These are phyloP conservation scores for Starmerella floris DNA, from an alignment of 805 yeast genomes.

Conservation along the genomic window DNA sequence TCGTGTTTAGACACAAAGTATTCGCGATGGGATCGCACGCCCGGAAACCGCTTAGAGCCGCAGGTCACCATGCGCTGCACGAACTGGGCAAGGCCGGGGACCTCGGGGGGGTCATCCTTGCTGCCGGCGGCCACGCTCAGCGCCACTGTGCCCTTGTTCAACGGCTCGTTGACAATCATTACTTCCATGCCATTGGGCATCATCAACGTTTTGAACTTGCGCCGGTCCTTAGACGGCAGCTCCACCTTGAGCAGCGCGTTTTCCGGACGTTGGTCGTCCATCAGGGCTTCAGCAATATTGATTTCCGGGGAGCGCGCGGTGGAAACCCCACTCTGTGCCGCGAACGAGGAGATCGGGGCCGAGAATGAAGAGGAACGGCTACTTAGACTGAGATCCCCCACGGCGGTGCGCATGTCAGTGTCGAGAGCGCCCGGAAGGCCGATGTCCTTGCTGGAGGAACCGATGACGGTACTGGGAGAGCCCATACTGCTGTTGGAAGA, in stretches of 20 bases:
- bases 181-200: constrained; percentile 4
- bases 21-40: constrained; percentile 1
- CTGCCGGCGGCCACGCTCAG: constrained; percentile 2
- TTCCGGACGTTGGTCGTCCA: no score
- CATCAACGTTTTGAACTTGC: neutral
- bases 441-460: no score
- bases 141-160: constrained; percentile 1
- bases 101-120: constrained; percentile 3
- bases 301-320: no score
- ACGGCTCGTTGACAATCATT: constrained; percentile 1
- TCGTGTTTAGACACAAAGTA: neutral
- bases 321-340: no score
- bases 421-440: no score
- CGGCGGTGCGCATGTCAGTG: no score
- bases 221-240: neutral
- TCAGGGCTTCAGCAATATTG: no score
- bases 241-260: neutral
- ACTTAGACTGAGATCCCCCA: no score
- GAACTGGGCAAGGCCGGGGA: constrained; percentile 3
- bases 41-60: constrained; percentile 2
- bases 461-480: no score
- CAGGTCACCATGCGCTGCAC: constrained; percentile 4
- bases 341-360: no score
- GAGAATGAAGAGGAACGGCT: no score
- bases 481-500: no score